Evolutionary conservation across 2,329 filamentous ascomycete genomes (phyloP), one percentile per base, ranked within the genome.

Genomic region (Aspergillus glaucus): DNA sequence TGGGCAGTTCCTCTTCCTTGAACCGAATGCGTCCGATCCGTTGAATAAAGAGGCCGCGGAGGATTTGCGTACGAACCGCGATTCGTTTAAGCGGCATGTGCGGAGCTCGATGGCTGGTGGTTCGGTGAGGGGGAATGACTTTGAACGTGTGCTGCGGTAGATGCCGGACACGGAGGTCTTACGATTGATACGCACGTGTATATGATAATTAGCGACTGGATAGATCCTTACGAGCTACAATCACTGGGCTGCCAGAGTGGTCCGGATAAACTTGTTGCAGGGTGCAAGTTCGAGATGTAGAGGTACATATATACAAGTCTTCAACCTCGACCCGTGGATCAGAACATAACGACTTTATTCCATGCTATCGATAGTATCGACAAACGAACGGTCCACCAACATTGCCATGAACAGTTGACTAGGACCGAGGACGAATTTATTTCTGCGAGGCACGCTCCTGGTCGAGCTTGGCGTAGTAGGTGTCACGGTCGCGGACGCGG

Each of bases 41-140:
- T 75, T 98, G 52, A 98, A 98, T 73, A 96, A 98, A 76, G 92
- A 97, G 63, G 93, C 93, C 0, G 93, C 93, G 3, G 90, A 96
- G 53, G 93, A 97, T 65, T 76, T 98, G 59, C 84, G 92, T 61
- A 78, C 78, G 43, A 95, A 93, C 69, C 77, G 90, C 34, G 93
- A 97, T 47, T 81, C 78, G 26, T 98, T 98, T 74, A 93, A 91
- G 78, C 79, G 89, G 52, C 96, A 97, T 64, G 93, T 97, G 36
- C 81, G 87, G 62, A 79, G 78, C 19, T 80, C 89, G 6, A 95
- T 98, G 88, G 77, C 75, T 3, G 93, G 93, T 46, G 89, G 90
- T 6, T 73, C 73, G 1, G 84, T 97, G 37, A 84, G 82, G 68
- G 85, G 84, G 2, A 77, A 84, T 58, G 68, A 72, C 6, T 98